Evolutionary conservation across 768 basidiomycete species (phyloP).

Genomic region (Pisolithus orientalis): DNA sequence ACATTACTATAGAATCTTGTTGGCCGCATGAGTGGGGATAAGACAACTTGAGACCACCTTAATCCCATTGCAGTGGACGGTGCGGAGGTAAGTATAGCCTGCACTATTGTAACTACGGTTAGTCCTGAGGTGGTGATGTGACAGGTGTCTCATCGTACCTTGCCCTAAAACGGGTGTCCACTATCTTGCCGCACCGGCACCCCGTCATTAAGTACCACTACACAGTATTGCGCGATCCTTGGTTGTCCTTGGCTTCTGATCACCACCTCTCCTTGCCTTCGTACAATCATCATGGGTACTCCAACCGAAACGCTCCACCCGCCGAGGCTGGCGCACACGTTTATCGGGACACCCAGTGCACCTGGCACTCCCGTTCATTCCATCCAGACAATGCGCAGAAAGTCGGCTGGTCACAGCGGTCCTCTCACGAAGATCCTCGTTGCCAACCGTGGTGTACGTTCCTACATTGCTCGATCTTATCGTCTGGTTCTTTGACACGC

Average conservation of each 20-base stretch:
- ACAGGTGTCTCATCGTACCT: background rate
- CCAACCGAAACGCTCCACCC: constrained; percentile 50
- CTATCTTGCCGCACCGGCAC: no score
- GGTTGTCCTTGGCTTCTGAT: background rate
- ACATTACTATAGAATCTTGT: no score
- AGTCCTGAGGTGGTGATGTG: background rate
- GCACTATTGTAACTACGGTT: background rate
- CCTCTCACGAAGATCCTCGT: constrained; percentile 89
- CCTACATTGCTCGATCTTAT: constrained; percentile 1
- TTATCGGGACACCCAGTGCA: constrained; percentile 66
- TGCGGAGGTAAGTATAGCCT: no score
- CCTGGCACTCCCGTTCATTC: constrained; percentile 85
- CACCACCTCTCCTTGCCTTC: constrained; percentile 6
- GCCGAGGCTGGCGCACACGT: constrained; percentile 65
- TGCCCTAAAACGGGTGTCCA: no score
- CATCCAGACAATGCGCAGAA: constrained; percentile 86
- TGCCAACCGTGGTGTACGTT: constrained; percentile 82
- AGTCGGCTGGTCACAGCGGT: constrained; percentile 85
- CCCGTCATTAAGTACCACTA: no score
- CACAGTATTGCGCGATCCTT: no score
- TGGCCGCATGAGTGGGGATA: no score
- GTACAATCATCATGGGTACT: constrained; percentile 21
- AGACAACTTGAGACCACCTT: no score
- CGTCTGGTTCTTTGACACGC: constrained; percentile 3
- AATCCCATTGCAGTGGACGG: no score